phyloP scores from a whole-genome alignment of 345 rosid species.

The Kandelia obovata region DNA sequence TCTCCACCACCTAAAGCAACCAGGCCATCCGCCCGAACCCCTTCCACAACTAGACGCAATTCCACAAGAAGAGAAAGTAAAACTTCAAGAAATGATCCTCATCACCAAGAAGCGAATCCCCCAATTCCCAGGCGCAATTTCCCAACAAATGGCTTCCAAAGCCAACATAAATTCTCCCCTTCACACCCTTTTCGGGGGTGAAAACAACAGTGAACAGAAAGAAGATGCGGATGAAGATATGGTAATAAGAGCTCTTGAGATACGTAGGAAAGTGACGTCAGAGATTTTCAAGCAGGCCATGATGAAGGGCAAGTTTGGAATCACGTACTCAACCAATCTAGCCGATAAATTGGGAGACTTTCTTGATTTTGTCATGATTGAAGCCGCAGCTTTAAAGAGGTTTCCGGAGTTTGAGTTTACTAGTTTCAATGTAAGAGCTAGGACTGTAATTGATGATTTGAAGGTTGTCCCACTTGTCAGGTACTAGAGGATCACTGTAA shows the following conservation, averaged over 20 bases:
- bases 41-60: constrained; percentile 13
- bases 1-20: constrained; percentile 33
- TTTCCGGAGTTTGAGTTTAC: constrained; percentile 46
- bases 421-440: constrained; percentile 58
- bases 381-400: constrained; percentile 74
- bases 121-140: constrained; percentile 63
- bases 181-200: constrained; percentile 28
- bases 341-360: constrained; percentile 48
- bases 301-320: constrained; percentile 76
- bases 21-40: constrained; percentile 11
- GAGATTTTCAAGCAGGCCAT: constrained; percentile 66
- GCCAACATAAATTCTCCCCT: constrained; percentile 33
- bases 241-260: constrained; percentile 66
- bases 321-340: constrained; percentile 73
- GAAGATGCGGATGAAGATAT: constrained; percentile 49
- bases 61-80: constrained; percentile 43
- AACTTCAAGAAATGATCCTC: constrained; percentile 56
- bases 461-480: constrained; percentile 73
- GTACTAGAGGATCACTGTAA: constrained; percentile 25
- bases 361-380: constrained; percentile 69
- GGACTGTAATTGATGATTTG: constrained; percentile 53
- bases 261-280: constrained; percentile 63
- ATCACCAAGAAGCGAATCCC: constrained; percentile 52
- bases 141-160: constrained; percentile 33
- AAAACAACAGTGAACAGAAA: constrained; percentile 12